Percentiles rank a stretch among this genome's conserved stretches.
Conservation (phyloP, 2,329 filamentous ascomycete species). For the Aspergillus transmontanensis region DNA sequence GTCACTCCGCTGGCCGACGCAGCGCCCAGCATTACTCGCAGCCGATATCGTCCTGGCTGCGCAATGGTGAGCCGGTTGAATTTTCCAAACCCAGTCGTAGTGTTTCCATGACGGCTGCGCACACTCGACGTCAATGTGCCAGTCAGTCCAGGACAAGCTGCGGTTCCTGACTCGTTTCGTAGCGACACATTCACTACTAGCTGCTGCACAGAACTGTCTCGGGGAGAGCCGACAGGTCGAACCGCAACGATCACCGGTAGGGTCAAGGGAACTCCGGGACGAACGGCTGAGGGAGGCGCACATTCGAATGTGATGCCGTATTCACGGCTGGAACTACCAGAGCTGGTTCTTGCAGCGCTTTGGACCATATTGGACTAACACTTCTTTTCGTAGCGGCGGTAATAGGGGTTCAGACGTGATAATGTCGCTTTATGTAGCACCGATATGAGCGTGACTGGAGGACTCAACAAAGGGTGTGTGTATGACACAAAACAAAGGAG, state of each 20-base stretch:
- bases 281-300: slow-evolving; percentile 28
- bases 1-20: slow-evolving; percentile 31
- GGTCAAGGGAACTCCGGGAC: slow-evolving; percentile 31
- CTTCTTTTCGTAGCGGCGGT: background rate
- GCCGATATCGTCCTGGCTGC: slow-evolving; percentile 31
- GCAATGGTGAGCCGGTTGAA: slow-evolving; percentile 31
- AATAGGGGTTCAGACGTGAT: background rate
- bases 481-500: background rate
- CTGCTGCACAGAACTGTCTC: slow-evolving; percentile 26
- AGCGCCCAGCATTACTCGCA: slow-evolving; percentile 35
- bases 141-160: slow-evolving; percentile 23
- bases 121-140: slow-evolving; percentile 36
- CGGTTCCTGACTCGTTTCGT: slow-evolving; percentile 29
- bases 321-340: slow-evolving; percentile 27
- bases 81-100: slow-evolving; percentile 33
- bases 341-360: slow-evolving; percentile 1
- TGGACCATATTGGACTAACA: slow-evolving; percentile 21
- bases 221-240: slow-evolving; percentile 29
- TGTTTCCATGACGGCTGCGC: slow-evolving; percentile 32
- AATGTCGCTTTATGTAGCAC: background rate
- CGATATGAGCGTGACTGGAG: background rate
- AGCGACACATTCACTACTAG: slow-evolving; percentile 32
- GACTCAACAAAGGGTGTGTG: background rate
- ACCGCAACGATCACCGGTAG: slow-evolving; percentile 35
- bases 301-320: slow-evolving; percentile 35